Conservation (phyloP, 371 early-diverging fungal species). For the Blyttiomyces sp. region DNA sequence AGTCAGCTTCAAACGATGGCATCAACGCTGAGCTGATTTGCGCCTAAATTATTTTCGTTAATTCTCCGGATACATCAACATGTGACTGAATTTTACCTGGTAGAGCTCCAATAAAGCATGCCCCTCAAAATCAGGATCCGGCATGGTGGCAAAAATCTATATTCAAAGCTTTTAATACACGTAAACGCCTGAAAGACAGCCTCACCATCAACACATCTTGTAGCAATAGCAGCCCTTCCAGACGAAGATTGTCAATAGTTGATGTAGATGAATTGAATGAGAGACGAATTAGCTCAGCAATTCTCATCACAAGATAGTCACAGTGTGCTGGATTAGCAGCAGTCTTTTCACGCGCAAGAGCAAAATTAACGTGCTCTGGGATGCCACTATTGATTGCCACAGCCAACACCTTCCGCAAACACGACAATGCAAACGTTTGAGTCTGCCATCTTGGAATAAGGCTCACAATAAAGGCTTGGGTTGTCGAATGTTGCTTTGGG, state of each 20-base stretch:
- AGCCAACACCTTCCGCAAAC: constrained; percentile 66
- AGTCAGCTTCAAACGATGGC: constrained; percentile 78
- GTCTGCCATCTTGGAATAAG: constrained; percentile 87
- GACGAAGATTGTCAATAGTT: constrained; percentile 70
- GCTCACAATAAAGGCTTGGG: constrained; percentile 20
- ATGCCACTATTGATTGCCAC: constrained; percentile 56
- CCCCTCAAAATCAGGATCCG: constrained; percentile 80
- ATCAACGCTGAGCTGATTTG: constrained; percentile 86
- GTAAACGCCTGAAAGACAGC: not conserved
- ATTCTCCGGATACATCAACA: not conserved
- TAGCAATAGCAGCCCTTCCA: constrained; percentile 72
- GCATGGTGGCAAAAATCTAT: constrained; percentile 48
- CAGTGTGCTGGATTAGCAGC: constrained; percentile 36
- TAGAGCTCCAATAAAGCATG: constrained; percentile 81
- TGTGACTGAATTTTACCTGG: constrained; percentile 40
- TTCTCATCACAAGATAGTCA: constrained; percentile 72
- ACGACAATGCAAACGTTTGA: constrained; percentile 76
- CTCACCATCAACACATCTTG: constrained; percentile 65
- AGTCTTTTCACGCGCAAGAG: constrained; percentile 56
- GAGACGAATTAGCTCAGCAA: constrained; percentile 79
- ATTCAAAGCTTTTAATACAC: constrained; percentile 3
- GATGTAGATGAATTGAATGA: constrained; percentile 86
- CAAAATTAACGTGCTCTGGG: constrained; percentile 69
- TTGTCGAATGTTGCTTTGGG: not conserved
- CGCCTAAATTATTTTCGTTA: too few species aligned